phyloP scores from a whole-genome alignment of 768 basidiomycete genomes.

The Tylopilus plumbeoviolaceoides region DNA sequence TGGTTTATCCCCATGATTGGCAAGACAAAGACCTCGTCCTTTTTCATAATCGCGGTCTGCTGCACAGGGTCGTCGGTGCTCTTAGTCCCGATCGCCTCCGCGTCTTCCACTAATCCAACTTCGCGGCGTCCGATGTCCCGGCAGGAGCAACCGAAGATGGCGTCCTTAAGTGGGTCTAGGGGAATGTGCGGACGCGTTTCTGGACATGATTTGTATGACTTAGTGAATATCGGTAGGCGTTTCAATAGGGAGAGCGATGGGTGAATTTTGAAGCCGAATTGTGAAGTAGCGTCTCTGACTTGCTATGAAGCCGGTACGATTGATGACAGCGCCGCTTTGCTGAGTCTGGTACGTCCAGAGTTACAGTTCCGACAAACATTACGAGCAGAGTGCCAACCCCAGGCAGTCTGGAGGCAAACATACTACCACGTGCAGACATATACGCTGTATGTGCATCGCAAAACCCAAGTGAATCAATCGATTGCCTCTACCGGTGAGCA shows the following conservation, averaged over 20 bases:
- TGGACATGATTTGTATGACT: no score
- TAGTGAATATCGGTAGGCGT: neutral
- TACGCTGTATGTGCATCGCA: no score
- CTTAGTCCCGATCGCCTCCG: slow-evolving; percentile 46
- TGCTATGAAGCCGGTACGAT: neutral
- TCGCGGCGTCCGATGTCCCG: slow-evolving; percentile 39
- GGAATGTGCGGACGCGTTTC: no score
- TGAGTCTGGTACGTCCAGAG: no score
- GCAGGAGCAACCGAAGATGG: slow-evolving; percentile 47
- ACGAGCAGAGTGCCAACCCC: no score
- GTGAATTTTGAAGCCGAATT: neutral
- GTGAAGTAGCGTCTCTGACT: neutral
- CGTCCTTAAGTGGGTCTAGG: slow-evolving; percentile 33
- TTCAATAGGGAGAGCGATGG: neutral
- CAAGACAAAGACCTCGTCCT: slow-evolving; percentile 60
- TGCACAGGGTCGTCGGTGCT: slow-evolving; percentile 68
- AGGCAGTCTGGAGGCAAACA: no score
- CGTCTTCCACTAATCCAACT: slow-evolving; percentile 55
- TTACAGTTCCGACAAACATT: no score
- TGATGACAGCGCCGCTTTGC: neutral
- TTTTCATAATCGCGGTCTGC: slow-evolving; percentile 69
- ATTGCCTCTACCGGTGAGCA: neutral
- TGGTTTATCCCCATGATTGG: slow-evolving; percentile 92
- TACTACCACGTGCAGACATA: no score
- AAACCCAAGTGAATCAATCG: neutral